These are phyloP conservation scores for Arthrobotrys conoides DNA, from an alignment of 2,329 filamentous ascomycete genomes.

Conservation along the genomic window DNA sequence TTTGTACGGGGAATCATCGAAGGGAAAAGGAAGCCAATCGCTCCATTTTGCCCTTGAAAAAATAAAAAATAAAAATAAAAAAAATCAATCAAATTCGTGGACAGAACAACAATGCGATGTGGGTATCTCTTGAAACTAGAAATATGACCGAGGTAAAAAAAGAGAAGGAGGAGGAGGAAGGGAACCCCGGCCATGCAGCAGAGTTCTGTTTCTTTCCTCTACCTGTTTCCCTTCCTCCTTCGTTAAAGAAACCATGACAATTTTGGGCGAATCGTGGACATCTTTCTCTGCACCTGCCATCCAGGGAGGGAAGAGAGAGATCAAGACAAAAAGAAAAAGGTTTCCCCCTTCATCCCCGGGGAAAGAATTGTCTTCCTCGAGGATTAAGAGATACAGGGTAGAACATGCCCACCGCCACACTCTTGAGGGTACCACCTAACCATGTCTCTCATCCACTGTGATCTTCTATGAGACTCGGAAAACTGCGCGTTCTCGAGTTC, in stretches of 20 bases:
- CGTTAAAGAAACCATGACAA: conserved; percentile 19
- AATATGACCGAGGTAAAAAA: conserved; percentile 21
- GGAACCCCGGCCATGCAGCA: conserved; percentile 10
- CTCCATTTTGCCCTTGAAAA: conserved; percentile 15
- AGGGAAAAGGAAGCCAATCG: conserved; percentile 12
- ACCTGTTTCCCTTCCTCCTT: conserved; percentile 30
- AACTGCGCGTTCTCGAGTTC: conserved; percentile 58
- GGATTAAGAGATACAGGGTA: conserved; percentile 45
- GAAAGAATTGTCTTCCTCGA: conserved; percentile 2
- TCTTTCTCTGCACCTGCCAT: conserved; percentile 16
- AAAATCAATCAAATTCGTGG: conserved; percentile 3
- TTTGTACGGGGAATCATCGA: conserved; percentile 7
- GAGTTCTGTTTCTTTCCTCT: conserved; percentile 51
- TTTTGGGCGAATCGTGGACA: conserved; percentile 5
- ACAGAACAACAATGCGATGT: conserved; percentile 20
- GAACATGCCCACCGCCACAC: conserved; percentile 57
- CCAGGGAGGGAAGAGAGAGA: neutral
- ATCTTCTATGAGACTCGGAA: conserved; percentile 49
- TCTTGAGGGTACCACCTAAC: conserved; percentile 53
- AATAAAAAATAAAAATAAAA: neutral
- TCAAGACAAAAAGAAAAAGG: conserved; percentile 19
- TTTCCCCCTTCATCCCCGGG: conserved; percentile 25
- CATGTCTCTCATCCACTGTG: conserved; percentile 58
- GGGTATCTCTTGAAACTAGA: conserved; percentile 31
- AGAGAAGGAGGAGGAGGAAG: neutral